Percentiles rank a stretch among this genome's conserved stretches.
Evolutionary conservation across 768 basidiomycete species (phyloP).

Genomic region (Chlorophyllum brunneum): DNA sequence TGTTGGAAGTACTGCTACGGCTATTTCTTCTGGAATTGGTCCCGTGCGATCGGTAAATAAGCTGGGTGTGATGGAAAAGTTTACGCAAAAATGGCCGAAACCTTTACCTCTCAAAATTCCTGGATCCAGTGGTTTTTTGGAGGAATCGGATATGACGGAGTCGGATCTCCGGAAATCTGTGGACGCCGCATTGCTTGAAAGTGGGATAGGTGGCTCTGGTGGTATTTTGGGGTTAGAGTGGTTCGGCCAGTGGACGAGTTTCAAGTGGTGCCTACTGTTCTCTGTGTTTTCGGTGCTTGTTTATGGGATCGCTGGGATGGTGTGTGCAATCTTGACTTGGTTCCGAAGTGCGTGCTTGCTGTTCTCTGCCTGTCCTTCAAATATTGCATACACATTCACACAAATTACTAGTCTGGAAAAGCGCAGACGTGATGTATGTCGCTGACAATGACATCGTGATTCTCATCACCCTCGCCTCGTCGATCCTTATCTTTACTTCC

Average conservation of each 20-base stretch:
- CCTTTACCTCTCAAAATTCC: conserved; percentile 28
- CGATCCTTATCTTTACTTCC: conserved; percentile 52
- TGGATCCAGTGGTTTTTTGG: not conserved
- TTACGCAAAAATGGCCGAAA: conserved; percentile 50
- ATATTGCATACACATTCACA: conserved; percentile 3
- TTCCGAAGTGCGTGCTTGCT: conserved; percentile 40
- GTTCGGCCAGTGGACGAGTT: conserved; percentile 45
- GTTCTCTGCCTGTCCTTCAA: not conserved
- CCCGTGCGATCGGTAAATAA: not conserved
- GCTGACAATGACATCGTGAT: conserved; percentile 54
- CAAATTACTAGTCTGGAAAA: conserved; percentile 52
- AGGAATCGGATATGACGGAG: not conserved
- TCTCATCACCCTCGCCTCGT: conserved; percentile 55
- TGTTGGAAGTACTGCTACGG: not conserved
- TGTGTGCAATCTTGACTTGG: conserved; percentile 55
- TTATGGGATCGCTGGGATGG: conserved; percentile 49
- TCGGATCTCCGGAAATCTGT: not conserved
- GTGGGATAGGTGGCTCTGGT: not conserved
- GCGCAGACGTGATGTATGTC: conserved; percentile 60
- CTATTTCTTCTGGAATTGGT: not conserved
- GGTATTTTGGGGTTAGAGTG: not conserved
- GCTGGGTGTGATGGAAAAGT: conserved; percentile 35
- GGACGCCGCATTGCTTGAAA: not conserved
- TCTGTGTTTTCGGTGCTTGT: conserved; percentile 52
- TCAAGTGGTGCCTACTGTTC: conserved; percentile 58